A percentile compares a stretch with the other conserved stretches of the same genome.
These are phyloP conservation scores for Pseudoneurospora amorphoporcata DNA, from an alignment of 495 filamentous ascomycete genomes.

Conservation along the genomic window DNA sequence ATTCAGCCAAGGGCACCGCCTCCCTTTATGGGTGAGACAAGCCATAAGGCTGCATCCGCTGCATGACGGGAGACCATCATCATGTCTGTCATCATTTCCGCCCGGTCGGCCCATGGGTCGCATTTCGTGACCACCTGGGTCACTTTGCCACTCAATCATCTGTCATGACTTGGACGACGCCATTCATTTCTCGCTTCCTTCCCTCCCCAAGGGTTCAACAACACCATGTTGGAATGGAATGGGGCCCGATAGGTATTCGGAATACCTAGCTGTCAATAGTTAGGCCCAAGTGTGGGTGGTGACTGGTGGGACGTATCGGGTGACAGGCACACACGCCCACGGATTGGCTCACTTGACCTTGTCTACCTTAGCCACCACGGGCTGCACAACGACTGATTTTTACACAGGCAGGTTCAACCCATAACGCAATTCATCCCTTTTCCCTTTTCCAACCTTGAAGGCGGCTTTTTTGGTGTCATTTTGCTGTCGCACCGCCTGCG, in stretches of 20 bases:
- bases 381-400: background rate
- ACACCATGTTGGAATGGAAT: background rate
- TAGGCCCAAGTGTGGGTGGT: background rate
- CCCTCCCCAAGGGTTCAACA: background rate
- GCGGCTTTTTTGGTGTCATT: background rate
- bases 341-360: background rate
- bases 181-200: background rate
- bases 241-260: background rate
- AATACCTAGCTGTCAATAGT: background rate
- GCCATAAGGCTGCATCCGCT: background rate
- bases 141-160: background rate
- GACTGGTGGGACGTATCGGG: background rate
- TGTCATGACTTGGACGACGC: background rate
- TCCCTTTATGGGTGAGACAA: background rate
- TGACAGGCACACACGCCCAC: background rate
- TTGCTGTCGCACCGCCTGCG: background rate
- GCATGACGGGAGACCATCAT: background rate
- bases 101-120: background rate
- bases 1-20: background rate
- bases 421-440: too few relatives aligned
- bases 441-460: background rate
- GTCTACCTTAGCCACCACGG: background rate
- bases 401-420: too few relatives aligned
- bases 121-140: background rate
- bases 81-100: background rate